A percentile compares a stretch with the other conserved stretches of the same genome.
phyloP scores from a whole-genome alignment of 164 flowering plant species.

The Protea cynaroides region DNA sequence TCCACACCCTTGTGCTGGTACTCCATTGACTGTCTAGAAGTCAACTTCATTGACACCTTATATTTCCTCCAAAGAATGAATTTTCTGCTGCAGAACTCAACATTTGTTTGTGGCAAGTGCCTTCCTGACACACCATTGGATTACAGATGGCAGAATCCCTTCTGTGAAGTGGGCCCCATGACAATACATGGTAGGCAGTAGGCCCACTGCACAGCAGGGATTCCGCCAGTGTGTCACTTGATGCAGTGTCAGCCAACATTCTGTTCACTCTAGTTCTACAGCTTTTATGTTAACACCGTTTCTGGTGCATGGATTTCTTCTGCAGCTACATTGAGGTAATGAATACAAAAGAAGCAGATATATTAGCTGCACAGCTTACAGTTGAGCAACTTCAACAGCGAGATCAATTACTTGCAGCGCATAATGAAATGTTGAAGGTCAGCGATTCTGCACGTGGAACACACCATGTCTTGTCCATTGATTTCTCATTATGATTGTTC shows the following conservation, averaged over 20 bases:
- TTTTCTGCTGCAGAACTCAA: neutral
- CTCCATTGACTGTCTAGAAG: no score
- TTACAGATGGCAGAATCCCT: no score
- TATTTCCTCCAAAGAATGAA: no score
- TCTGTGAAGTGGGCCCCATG: no score
- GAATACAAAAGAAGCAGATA: conserved; percentile 37
- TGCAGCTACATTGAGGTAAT: conserved; percentile 50
- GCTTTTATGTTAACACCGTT: neutral
- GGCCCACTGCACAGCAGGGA: no score
- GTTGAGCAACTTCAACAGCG: conserved; percentile 57
- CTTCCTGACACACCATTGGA: no score
- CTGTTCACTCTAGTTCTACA: neutral
- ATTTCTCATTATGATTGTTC: neutral
- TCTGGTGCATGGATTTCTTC: conserved; percentile 1
- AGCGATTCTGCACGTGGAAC: neutral
- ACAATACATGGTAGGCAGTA: no score
- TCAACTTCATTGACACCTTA: no score
- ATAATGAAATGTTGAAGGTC: conserved; percentile 86
- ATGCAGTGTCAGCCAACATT: no score
- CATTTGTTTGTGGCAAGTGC: neutral
- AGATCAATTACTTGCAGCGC: conserved; percentile 61
- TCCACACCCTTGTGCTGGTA: no score
- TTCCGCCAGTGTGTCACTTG: no score
- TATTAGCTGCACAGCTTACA: conserved; percentile 37
- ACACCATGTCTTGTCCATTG: neutral